Base-by-base conservation (phyloP, 768 basidiomycete genomes). In the Macrolepiota albuminosa region DNA sequence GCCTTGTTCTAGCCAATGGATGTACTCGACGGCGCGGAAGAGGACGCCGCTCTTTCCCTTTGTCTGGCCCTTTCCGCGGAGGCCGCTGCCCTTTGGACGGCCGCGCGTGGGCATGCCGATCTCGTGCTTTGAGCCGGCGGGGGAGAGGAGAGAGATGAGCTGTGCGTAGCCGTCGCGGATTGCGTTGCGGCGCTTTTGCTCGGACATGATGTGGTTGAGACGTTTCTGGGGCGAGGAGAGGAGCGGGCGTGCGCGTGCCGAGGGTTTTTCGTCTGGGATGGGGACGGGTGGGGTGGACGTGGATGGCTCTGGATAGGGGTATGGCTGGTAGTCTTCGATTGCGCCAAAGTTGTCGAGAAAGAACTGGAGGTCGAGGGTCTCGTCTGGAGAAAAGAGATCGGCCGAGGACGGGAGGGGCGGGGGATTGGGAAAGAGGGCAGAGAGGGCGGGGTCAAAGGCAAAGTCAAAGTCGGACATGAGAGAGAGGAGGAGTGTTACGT, bases 141-240 rank as follows among this genome's bases (percentile, higher is more conserved):
- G 89, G 0, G 91, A 85, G 56, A 95, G 85, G 26, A 96, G 76
- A 0, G 86, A 75, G 36, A 93, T 93, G 45, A 96, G 75, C 69
- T 93, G 91, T 1, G 91, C 86, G 72, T 95, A 96, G 43, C 93
- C 93, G 62, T 91, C 88, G 45, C 91, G 86, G 65, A 96, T 96
- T 54, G 91, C 90, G 67, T 95, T 95, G 10, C 94, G 85, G 8
- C 94, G 89, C 68, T 92, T 92, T 74, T 96, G 93, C 70, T 96
- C 94, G 7, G 91, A 93, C 83, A 93, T 87, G 78, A 96, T 95
- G 76, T 96, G 93, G 70, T 95, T 94, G 16, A 92, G 82, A 13
- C 93, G 84, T 68, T 94, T 93, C 73, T 95, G 91, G 0, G 91
- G 91, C 4, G 85, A 86, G 6, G 91, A 89, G 29, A 95, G 79